phyloP scores from a whole-genome alignment of 208 protist species.

The Vickermania ingenoplastis region DNA sequence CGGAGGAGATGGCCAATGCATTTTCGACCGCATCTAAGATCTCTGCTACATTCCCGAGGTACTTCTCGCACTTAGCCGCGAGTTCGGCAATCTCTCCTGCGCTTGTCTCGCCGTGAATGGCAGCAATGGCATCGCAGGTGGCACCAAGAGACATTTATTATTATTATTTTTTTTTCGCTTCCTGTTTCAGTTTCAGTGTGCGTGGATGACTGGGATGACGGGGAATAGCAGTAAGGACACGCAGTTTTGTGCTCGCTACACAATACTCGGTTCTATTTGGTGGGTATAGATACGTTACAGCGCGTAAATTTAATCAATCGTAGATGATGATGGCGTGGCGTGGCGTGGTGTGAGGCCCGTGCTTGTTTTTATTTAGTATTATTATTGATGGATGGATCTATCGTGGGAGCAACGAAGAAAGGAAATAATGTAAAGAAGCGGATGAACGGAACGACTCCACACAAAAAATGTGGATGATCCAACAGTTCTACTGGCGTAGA shows the following conservation, averaged over 20 bases:
- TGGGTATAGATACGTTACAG: too few relatives aligned
- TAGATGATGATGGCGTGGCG: too few relatives aligned
- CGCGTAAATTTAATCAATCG: too few relatives aligned
- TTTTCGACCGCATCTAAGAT: conserved; percentile 76
- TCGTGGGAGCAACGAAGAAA: too few relatives aligned
- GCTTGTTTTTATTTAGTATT: too few relatives aligned
- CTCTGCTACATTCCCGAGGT: conserved; percentile 44
- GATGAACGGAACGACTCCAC: not conserved
- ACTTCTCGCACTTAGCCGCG: conserved; percentile 49
- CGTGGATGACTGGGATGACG: too few relatives aligned
- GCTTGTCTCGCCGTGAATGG: conserved; percentile 41
- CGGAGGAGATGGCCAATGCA: conserved; percentile 38
- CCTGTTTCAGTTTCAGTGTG: too few relatives aligned
- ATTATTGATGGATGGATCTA: too few relatives aligned
- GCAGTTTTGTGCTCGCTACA: too few relatives aligned
- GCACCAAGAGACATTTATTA: conserved; percentile 44
- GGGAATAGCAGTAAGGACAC: too few relatives aligned
- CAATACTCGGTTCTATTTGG: too few relatives aligned
- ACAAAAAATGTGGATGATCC: not conserved
- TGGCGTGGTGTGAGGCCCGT: too few relatives aligned
- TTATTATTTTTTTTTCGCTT: conserved; percentile 6
- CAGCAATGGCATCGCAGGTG: conserved; percentile 65
- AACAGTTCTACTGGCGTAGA: not conserved
- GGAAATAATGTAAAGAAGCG: not conserved
- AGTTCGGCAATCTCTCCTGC: conserved; percentile 30